Percentiles rank a stretch among this genome's conserved stretches.
These are phyloP conservation scores for Trichaptum fuscoviolaceum DNA, from an alignment of 768 basidiomycete species.

Conservation along the genomic window DNA sequence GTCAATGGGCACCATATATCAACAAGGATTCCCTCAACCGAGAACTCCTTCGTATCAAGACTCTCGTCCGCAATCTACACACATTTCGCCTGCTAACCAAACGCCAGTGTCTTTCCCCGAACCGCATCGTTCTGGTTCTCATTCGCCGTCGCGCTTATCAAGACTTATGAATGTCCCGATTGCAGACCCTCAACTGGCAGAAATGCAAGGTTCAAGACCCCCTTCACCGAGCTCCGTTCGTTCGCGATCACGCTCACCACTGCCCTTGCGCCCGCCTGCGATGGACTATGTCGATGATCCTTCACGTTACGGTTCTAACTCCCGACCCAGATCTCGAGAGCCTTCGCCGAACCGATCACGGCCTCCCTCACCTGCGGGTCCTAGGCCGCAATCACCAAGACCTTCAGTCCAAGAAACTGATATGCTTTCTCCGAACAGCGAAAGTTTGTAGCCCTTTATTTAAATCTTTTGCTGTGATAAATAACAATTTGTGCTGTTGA, in stretches of 20 bases:
- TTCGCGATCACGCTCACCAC: neutral
- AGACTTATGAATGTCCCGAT: neutral
- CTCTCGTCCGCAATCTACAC: neutral
- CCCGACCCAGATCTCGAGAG: neutral
- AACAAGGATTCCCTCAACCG: neutral
- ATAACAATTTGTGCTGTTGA: conserved; percentile 1
- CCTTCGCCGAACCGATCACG: neutral
- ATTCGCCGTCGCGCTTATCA: neutral
- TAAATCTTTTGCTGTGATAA: neutral
- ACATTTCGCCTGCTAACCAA: neutral
- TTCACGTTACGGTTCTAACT: neutral
- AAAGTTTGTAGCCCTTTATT: neutral
- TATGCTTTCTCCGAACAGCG: neutral
- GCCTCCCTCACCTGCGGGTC: neutral
- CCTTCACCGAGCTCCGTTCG: neutral
- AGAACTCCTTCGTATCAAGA: neutral
- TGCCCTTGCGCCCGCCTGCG: neutral
- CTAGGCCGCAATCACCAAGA: neutral
- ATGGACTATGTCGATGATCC: neutral
- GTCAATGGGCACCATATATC: neutral
- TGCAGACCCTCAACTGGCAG: neutral
- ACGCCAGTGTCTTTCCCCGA: neutral
- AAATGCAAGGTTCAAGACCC: neutral
- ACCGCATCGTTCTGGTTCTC: neutral
- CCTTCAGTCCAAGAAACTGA: neutral